phyloP scores from a whole-genome alignment of 495 filamentous ascomycete species.

The Hypoxylon perforatum region DNA sequence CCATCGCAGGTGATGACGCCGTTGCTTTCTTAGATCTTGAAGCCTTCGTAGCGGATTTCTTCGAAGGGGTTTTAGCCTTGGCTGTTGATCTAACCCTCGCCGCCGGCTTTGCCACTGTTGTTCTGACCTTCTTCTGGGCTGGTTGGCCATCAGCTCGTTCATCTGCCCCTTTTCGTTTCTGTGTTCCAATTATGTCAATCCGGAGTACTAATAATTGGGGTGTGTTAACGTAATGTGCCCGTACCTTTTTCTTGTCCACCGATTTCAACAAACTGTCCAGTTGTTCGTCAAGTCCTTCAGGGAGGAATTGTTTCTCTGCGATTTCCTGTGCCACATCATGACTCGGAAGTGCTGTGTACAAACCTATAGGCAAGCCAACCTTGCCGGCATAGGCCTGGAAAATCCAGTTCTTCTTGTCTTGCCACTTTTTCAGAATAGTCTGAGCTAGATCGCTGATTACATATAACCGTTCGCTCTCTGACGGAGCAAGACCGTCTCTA shows the following conservation, averaged over 20 bases:
- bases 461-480: constrained; percentile 76
- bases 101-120: constrained; percentile 37
- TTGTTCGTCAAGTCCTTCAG: constrained; percentile 81
- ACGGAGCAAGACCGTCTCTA: constrained; percentile 75
- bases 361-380: constrained; percentile 77
- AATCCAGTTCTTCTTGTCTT: constrained; percentile 78
- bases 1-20: constrained; percentile 44
- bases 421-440: constrained; percentile 82
- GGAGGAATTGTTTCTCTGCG: constrained; percentile 83
- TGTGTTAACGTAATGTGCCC: constrained; percentile 10
- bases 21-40: constrained; percentile 47
- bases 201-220: constrained; percentile 7
- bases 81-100: constrained; percentile 44
- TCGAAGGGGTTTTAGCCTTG: constrained; percentile 47
- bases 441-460: constrained; percentile 90
- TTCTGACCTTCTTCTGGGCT: constrained; percentile 51
- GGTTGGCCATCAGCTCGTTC: constrained; percentile 52
- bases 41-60: constrained; percentile 45
- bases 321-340: constrained; percentile 85
- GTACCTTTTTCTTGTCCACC: constrained; percentile 66
- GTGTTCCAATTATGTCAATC: constrained; percentile 30
- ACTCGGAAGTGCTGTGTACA: constrained; percentile 79
- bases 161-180: constrained; percentile 63
- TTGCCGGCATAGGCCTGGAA: constrained; percentile 87
- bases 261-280: constrained; percentile 72